Conservation (phyloP, 106 monocot species). For the Chionographis japonica region DNA sequence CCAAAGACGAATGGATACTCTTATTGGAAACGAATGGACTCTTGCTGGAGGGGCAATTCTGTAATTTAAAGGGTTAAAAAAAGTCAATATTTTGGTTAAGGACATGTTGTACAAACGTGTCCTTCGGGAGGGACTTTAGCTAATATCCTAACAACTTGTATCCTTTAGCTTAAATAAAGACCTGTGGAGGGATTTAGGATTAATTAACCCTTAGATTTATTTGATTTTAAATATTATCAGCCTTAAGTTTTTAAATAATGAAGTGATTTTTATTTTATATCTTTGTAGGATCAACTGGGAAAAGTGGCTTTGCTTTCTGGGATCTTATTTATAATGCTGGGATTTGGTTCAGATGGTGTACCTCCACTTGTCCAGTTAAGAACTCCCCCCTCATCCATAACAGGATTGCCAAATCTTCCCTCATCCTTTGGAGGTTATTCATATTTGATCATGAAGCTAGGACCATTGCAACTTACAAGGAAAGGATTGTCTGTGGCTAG, state of each 20-base stretch:
- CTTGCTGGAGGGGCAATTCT: too few species aligned
- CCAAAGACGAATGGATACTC: too few species aligned
- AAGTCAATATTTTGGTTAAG: too few species aligned
- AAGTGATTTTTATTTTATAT: conserved; percentile 2
- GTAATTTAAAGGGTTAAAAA: too few species aligned
- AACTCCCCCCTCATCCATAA: conserved; percentile 63
- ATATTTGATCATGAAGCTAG: conserved; percentile 85
- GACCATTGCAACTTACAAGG: conserved; percentile 89
- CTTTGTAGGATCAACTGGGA: conserved; percentile 87
- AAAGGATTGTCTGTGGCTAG: conserved; percentile 89
- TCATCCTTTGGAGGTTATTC: conserved; percentile 80
- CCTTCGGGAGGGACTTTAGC: too few species aligned
- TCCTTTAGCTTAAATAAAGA: too few species aligned
- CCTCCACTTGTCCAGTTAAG: conserved; percentile 78
- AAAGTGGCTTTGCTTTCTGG: conserved; percentile 87
- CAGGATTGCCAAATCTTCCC: conserved; percentile 70
- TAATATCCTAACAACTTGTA: too few species aligned
- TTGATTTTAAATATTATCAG: too few species aligned
- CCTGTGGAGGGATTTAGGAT: too few species aligned
- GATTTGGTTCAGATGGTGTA: conserved; percentile 85
- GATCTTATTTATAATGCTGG: conserved; percentile 83
- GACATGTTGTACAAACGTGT: too few species aligned
- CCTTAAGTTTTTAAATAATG: not conserved
- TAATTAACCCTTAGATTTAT: too few species aligned
- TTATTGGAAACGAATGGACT: too few species aligned